Conservation (phyloP, 1,284 basidiomycete species). For the Calocybe gambosa region DNA sequence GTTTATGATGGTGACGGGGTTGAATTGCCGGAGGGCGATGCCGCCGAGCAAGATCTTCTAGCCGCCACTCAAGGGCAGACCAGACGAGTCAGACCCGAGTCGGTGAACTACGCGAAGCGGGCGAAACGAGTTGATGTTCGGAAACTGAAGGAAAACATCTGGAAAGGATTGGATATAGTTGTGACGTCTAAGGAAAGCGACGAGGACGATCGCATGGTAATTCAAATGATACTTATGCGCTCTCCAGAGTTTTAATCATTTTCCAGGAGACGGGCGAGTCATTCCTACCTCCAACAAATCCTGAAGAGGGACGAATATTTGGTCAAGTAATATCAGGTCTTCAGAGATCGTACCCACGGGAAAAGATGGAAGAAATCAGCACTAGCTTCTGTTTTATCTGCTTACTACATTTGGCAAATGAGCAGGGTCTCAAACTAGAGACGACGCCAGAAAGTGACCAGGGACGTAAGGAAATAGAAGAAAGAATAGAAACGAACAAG, state of each 20-base stretch:
- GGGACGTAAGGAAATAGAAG: slow-evolving; percentile 21
- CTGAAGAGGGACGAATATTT: slow-evolving; percentile 70
- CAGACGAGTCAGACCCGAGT: slow-evolving; percentile 79
- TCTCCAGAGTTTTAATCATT: slow-evolving; percentile 1
- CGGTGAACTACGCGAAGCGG: slow-evolving; percentile 92
- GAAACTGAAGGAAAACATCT: slow-evolving; percentile 97
- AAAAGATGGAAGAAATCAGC: slow-evolving; percentile 97
- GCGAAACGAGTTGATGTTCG: slow-evolving; percentile 97
- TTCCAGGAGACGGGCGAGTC: slow-evolving; percentile 48
- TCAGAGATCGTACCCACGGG: slow-evolving; percentile 77
- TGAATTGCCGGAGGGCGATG: slow-evolving; percentile 40
- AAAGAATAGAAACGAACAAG: slow-evolving; percentile 30
- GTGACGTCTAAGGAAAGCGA: slow-evolving; percentile 32
- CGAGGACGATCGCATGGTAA: slow-evolving; percentile 52
- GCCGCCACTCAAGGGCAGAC: slow-evolving; percentile 77
- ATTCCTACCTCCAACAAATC: slow-evolving; percentile 43
- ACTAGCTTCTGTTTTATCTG: slow-evolving; percentile 99
- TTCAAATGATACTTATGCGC: slow-evolving; percentile 11
- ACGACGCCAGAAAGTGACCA: slow-evolving; percentile 22
- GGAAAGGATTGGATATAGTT: slow-evolving; percentile 84
- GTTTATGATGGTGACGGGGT: slow-evolving; percentile 46
- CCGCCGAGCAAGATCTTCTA: slow-evolving; percentile 81
- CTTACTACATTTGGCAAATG: slow-evolving; percentile 90
- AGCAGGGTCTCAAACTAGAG: slow-evolving; percentile 85
- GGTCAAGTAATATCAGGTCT: slow-evolving; percentile 80